phyloP scores from a whole-genome alignment of 2,329 filamentous ascomycete species.

The Teratosphaeria viscida region DNA sequence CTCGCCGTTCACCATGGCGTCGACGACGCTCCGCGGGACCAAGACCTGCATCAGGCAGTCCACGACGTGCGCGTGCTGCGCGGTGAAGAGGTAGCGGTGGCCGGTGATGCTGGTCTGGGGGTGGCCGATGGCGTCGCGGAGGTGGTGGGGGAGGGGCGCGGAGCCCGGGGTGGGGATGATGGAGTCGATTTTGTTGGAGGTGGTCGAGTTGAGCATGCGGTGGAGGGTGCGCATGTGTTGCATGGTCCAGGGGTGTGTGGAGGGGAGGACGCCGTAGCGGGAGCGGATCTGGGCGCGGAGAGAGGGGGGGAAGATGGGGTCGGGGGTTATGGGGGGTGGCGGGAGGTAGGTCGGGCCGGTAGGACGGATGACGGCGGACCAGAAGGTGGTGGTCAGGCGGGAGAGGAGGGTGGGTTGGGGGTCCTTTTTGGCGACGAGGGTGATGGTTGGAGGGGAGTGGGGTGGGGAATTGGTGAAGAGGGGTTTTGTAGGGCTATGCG shows the following conservation, averaged over 20 bases:
- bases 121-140: conserved; percentile 9
- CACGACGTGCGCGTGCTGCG: conserved; percentile 19
- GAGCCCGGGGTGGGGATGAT: conserved; percentile 16
- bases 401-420: not conserved
- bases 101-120: conserved; percentile 9
- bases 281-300: conserved; percentile 20
- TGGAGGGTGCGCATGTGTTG: conserved; percentile 27
- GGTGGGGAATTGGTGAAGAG: not conserved
- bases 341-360: conserved; percentile 10
- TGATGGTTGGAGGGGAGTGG: not conserved
- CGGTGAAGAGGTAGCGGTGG: conserved; percentile 15
- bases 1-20: conserved; percentile 19
- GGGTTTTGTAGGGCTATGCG: not conserved
- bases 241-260: conserved; percentile 24
- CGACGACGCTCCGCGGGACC: conserved; percentile 10
- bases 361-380: conserved; percentile 18
- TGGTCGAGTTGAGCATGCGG: conserved; percentile 25
- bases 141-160: conserved; percentile 10
- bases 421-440: conserved; percentile 1
- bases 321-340: conserved; percentile 4
- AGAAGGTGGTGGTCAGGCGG: conserved; percentile 10
- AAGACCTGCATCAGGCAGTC: conserved; percentile 22
- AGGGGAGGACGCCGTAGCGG: conserved; percentile 25
- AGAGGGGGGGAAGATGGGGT: conserved; percentile 5
- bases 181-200: conserved; percentile 13